Base-by-base conservation (phyloP, 148 eudicot species). In the Amaranthus hypochondriacus region DNA sequence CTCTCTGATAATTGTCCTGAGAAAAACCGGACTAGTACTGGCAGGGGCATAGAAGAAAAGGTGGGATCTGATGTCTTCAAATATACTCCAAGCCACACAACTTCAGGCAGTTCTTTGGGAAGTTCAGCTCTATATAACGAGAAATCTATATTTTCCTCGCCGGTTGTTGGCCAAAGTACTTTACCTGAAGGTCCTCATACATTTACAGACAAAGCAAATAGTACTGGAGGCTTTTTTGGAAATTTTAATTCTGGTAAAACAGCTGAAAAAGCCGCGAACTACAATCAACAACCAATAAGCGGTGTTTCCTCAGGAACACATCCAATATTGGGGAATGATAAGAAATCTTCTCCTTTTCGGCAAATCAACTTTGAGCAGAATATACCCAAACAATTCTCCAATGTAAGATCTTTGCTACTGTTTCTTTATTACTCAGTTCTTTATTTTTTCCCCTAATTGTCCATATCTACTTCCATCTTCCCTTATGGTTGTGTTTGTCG, bases 331-430 rank as follows among this genome's bases (percentile, higher is more conserved):
- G 85, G 78, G 72, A 76, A 75, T 65, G 56, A 50, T 70, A 77
- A 70, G 76, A 82, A 57, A 56, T 70, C 78, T 18, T 82, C 89
- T 62, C 70, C 73, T 7, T 56, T 83, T 54, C 80, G 84, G 70
- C 83, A 70, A 73, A 74, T 74, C 69, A 78, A 79, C 69, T 51
- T 82, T 73, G 87, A 83, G 79, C 82, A 77, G 71, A 83, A 78
- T 66, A 71, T 81, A 56, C 82, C 91, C 18, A 86, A 89, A 79
- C 90, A 89, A 74, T 79, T 77, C 64, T 81, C 82, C 73, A 90
- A 85, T 82, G 96, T 95, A 87, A 85, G 70, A 50, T 72, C 47
- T 54, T 51, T 63, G 49, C 64, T 75, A 67, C 39, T 48, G 39
- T 59, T 4, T 47, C 51, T 65, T 15, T 61, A 66, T 75, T 7